These are phyloP conservation scores for Porphyrellus cyaneotinctus DNA, from an alignment of 768 basidiomycete genomes.

Conservation along the genomic window DNA sequence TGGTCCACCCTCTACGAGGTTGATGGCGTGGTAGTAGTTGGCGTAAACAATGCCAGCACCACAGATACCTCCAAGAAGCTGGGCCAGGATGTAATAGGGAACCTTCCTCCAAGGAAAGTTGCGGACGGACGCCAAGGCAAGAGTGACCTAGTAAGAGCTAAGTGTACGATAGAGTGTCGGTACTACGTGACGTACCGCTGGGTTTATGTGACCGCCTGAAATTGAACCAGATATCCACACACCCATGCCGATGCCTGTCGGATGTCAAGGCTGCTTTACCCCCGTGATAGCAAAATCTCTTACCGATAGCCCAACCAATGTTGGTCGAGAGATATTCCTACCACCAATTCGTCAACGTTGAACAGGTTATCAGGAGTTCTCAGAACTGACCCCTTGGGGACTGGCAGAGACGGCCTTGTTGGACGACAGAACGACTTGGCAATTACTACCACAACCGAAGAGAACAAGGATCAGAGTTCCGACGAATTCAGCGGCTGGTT, in stretches of 20 bases:
- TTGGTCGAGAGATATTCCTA: conserved; percentile 26
- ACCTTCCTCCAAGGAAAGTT: conserved; percentile 81
- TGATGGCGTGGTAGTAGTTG: conserved; percentile 65
- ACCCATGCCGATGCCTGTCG: conserved; percentile 52
- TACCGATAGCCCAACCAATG: conserved; percentile 33
- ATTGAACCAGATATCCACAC: conserved; percentile 65
- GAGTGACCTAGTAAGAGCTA: conserved; percentile 51
- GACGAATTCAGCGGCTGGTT: conserved; percentile 62
- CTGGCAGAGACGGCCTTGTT: conserved; percentile 42
- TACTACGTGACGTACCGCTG: conserved; percentile 43
- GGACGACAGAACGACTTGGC: conserved; percentile 51
- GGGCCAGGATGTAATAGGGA: conserved; percentile 61
- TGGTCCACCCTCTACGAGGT: conserved; percentile 55
- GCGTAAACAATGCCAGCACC: conserved; percentile 58
- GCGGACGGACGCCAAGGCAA: conserved; percentile 64
- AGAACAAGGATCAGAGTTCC: conserved; percentile 56
- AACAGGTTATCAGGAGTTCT: background rate
- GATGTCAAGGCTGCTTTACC: background rate
- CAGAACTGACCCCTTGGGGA: conserved; percentile 51
- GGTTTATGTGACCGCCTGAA: conserved; percentile 75
- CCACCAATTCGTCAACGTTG: background rate
- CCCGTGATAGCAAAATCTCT: background rate
- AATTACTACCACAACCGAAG: conserved; percentile 55
- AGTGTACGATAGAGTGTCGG: background rate
- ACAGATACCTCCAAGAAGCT: conserved; percentile 56